phyloP scores from a whole-genome alignment of 2,329 filamentous ascomycete genomes.

The Hortaea werneckii region DNA sequence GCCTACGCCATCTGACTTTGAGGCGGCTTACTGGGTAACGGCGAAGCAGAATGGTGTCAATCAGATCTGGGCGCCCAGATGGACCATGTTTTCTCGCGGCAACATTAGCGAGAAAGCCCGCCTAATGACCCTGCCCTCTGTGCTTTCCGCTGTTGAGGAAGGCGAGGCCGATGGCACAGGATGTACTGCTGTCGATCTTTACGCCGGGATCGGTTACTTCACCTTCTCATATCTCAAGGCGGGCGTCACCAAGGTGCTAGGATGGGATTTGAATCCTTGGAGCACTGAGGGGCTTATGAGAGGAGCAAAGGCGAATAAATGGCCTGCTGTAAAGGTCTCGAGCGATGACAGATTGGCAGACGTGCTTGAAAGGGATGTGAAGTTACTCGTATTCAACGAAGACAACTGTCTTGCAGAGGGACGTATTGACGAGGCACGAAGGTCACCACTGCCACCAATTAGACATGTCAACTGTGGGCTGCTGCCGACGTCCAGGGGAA shows the following conservation, averaged over 20 bases:
- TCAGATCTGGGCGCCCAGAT: conserved; percentile 79
- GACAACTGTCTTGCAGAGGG: conserved; percentile 28
- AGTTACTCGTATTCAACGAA: conserved; percentile 32
- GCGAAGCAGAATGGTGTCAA: conserved; percentile 64
- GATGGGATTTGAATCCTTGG: conserved; percentile 74
- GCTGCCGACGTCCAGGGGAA: conserved; percentile 41
- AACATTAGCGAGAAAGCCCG: conserved; percentile 84
- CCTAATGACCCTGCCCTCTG: conserved; percentile 43
- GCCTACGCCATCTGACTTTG: conserved; percentile 45
- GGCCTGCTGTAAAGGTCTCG: conserved; percentile 15
- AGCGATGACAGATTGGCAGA: not conserved
- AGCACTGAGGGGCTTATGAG: conserved; percentile 35
- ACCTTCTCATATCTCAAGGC: conserved; percentile 69
- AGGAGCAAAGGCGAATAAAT: conserved; percentile 33
- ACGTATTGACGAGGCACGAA: conserved; percentile 15
- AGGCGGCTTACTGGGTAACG: conserved; percentile 64
- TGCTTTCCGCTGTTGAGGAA: conserved; percentile 22
- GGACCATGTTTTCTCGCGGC: conserved; percentile 90
- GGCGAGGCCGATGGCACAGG: conserved; percentile 18
- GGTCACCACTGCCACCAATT: conserved; percentile 27
- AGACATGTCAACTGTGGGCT: conserved; percentile 51
- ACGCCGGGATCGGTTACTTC: conserved; percentile 92
- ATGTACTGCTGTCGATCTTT: conserved; percentile 57
- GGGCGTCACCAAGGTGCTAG: conserved; percentile 59
- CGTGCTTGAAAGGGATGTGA: conserved; percentile 4